These are phyloP conservation scores for Boletellus sp. DNA, from an alignment of 1,284 basidiomycete species.

Conservation along the genomic window DNA sequence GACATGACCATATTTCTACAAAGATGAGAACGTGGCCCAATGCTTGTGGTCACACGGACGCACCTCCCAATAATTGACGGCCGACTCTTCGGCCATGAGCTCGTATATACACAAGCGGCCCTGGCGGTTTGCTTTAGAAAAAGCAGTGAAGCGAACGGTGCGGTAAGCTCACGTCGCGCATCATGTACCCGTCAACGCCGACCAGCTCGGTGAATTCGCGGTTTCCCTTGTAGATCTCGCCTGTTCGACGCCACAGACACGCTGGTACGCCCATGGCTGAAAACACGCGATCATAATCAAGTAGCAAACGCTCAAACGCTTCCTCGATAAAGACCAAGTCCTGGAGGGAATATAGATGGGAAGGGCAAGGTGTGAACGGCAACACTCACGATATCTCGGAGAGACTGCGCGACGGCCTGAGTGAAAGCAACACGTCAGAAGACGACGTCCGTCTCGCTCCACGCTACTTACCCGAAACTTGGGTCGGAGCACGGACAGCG, in stretches of 20 bases:
- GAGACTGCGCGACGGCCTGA: conserved; percentile 82
- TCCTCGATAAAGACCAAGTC: conserved; percentile 98
- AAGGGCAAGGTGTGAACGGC: not conserved
- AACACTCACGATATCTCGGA: conserved; percentile 75
- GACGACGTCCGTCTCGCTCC: not conserved
- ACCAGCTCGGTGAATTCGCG: conserved; percentile 90
- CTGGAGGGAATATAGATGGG: conserved; percentile 31
- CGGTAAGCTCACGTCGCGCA: conserved; percentile 61
- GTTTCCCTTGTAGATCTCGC: conserved; percentile 98
- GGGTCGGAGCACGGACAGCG: conserved; percentile 86
- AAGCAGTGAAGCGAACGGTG: conserved; percentile 5
- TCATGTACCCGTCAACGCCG: conserved; percentile 77
- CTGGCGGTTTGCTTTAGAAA: conserved; percentile 30
- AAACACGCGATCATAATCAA: conserved; percentile 96
- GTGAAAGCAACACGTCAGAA: conserved; percentile 1
- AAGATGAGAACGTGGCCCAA: not conserved
- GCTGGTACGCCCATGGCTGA: conserved; percentile 95
- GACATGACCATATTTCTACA: conserved; percentile 88
- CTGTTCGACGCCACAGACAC: conserved; percentile 94
- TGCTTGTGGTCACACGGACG: not conserved
- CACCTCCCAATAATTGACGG: conserved; percentile 98
- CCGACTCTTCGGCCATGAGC: conserved; percentile 93
- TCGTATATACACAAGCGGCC: conserved; percentile 96
- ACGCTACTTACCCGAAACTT: conserved; percentile 74
- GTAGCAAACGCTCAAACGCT: conserved; percentile 90